These are phyloP conservation scores for Coriolopsis trogii DNA, from an alignment of 1,284 basidiomycete species.

Conservation along the genomic window DNA sequence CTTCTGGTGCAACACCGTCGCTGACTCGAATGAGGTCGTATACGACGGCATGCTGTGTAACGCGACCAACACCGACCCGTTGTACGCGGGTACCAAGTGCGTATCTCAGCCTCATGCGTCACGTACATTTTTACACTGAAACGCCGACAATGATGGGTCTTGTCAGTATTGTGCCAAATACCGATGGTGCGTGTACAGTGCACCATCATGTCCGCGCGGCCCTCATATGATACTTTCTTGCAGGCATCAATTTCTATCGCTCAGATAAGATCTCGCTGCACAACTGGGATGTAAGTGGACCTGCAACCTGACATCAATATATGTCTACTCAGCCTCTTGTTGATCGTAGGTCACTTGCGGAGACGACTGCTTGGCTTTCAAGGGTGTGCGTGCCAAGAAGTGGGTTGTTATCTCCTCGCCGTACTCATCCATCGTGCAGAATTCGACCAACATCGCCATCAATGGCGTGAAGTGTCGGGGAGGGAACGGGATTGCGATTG, in stretches of 20 bases:
- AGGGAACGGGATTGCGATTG: constrained; percentile 67
- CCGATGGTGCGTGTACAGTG: constrained; percentile 60
- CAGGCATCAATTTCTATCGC: constrained; percentile 63
- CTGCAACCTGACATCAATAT: too few relatives aligned
- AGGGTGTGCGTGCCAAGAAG: constrained; percentile 43
- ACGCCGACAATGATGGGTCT: too few relatives aligned
- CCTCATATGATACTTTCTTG: background rate
- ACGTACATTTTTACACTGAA: too few relatives aligned
- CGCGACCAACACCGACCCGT: constrained; percentile 62
- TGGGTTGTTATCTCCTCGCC: background rate
- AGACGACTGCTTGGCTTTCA: constrained; percentile 69
- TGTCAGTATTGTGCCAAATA: constrained; percentile 63
- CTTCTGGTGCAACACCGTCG: constrained; percentile 68
- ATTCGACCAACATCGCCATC: constrained; percentile 58
- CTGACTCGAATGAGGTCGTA: constrained; percentile 52
- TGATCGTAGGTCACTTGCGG: constrained; percentile 50
- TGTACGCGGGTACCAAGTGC: constrained; percentile 51
- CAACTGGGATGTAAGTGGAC: constrained; percentile 53
- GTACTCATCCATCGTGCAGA: constrained; percentile 35
- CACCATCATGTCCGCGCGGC: background rate
- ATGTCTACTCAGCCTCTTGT: background rate
- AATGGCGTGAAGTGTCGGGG: constrained; percentile 57
- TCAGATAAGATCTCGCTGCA: constrained; percentile 52
- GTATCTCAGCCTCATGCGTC: constrained; percentile 22
- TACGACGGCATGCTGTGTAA: constrained; percentile 68